These are phyloP conservation scores for Amaranthus palmeri DNA, from an alignment of 148 eudicot genomes.

Conservation along the genomic window DNA sequence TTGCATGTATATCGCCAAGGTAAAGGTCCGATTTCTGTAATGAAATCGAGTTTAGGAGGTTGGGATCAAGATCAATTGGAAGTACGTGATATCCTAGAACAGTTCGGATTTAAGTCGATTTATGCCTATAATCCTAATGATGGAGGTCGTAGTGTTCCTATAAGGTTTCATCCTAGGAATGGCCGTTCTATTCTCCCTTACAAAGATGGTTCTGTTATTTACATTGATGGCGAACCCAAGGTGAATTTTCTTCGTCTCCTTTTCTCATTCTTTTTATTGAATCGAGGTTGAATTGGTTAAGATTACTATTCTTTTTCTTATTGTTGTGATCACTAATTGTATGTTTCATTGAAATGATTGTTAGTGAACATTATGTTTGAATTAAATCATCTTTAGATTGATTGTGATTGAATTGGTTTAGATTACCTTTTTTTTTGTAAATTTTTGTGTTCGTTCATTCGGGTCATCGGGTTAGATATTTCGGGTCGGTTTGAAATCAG, in stretches of 20 bases:
- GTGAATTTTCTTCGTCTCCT: slow-evolving; percentile 22
- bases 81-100: slow-evolving; percentile 59
- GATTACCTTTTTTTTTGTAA: too few species aligned
- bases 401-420: too few species aligned
- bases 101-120: slow-evolving; percentile 61
- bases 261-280: background rate
- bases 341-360: too few species aligned
- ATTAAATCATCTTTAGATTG: too few species aligned
- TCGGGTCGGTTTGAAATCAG: too few species aligned
- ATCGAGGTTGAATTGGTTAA: background rate
- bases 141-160: slow-evolving; percentile 65
- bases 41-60: slow-evolving; percentile 59
- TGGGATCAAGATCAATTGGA: slow-evolving; percentile 93
- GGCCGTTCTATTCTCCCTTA: slow-evolving; percentile 77
- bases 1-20: slow-evolving; percentile 54
- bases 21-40: slow-evolving; percentile 67
- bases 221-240: slow-evolving; percentile 89
- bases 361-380: too few species aligned
- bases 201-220: slow-evolving; percentile 51
- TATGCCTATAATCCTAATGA: slow-evolving; percentile 54
- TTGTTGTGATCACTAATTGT: too few species aligned
- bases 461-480: too few species aligned
- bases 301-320: too few species aligned
- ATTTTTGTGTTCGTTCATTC: too few species aligned
- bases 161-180: slow-evolving; percentile 64